Base-by-base conservation (phyloP, 352 stramenopile genomes). In the Globisporangium iwayamae region DNA sequence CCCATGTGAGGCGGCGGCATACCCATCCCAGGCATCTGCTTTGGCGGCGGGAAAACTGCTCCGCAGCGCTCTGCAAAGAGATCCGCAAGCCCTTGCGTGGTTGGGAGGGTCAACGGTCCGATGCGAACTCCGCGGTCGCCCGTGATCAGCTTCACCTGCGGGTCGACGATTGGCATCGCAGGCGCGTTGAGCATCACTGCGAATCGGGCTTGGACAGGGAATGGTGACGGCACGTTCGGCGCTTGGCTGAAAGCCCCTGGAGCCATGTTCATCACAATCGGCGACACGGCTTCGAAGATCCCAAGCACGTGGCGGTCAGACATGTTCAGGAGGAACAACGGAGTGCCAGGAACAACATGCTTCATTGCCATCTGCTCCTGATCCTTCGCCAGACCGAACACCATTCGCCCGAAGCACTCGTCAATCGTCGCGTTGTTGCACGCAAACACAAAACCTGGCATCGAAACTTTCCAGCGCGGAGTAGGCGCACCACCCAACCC, bases 301-400 rank as follows among this genome's bases (percentile, higher is more conserved):
- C 89, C 89, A 22, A 96, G 71, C 18, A 96, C 48, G 39, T 95
- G 85, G n/a, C 79, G 78, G 58, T 95, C 87, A 41, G 85, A 88
- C 66, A 93, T 75, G 67, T 96, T 95, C 39, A 96, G 69, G 41
- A 96, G 64, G 57, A 95, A 96, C 25, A 96, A 62, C n/a, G 87
- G 84, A 16, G 82, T 91, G 18, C 89, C 89, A 1, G 82, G 84
- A n/a, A 68, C 66, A 13, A 96, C 73, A 25, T 91, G 72, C 51
- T 90, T 76, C 47, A 71, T 67, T 4, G 85, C 84, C 13, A 89
- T 39, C 10, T 71, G 51, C 34, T 96, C 87, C 7, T 93, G 81
- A n/a, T 95, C 86, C 22, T 80, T 81, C 1, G 73, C 65, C 0
- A 95, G 58, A 9, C 87, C 89, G 67, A 96, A 92, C 0, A 96